These are phyloP conservation scores for Amaranthus tricolor DNA, from an alignment of 179 eudicot genomes.

Conservation along the genomic window DNA sequence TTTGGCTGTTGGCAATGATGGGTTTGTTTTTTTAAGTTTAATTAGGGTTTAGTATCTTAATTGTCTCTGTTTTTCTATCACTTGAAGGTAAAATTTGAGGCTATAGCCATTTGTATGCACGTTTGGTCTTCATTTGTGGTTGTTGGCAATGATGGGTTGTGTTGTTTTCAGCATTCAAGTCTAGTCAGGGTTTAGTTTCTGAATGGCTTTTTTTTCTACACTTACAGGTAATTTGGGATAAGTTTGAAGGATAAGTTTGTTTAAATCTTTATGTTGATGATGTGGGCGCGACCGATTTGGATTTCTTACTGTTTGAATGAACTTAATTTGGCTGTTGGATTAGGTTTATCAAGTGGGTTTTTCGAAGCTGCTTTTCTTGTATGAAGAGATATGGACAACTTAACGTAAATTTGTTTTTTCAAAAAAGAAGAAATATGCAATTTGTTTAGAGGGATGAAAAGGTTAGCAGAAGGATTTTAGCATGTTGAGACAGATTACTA, in stretches of 20 bases:
- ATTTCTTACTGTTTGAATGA: constrained; percentile 3
- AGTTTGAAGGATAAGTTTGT: not conserved
- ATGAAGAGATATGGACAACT: constrained; percentile 6
- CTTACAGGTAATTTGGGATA: not conserved
- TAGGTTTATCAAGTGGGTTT: constrained; percentile 1
- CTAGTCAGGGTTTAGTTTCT: constrained; percentile 7
- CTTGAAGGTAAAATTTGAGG: too few species aligned
- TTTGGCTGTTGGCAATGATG: too few species aligned
- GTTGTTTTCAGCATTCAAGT: not conserved
- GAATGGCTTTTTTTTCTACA: not conserved
- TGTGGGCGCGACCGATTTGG: not conserved
- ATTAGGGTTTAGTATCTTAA: too few species aligned
- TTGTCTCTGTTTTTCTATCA: too few species aligned
- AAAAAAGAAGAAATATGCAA: constrained; percentile 15
- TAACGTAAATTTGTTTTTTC: not conserved
- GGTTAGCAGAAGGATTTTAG: not conserved
- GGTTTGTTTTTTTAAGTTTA: too few species aligned
- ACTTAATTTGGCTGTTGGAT: not conserved
- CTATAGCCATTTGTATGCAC: too few species aligned
- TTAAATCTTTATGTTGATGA: not conserved
- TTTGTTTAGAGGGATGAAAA: constrained; percentile 1
- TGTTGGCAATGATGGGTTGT: not conserved
- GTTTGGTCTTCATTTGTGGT: not conserved
- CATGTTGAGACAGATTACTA: constrained; percentile 11
- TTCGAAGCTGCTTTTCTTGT: not conserved